Evolutionary conservation across 2,329 filamentous ascomycete species (phyloP), one percentile per base, ranked within the genome.

Genomic region (Aspergillus flavus): DNA sequence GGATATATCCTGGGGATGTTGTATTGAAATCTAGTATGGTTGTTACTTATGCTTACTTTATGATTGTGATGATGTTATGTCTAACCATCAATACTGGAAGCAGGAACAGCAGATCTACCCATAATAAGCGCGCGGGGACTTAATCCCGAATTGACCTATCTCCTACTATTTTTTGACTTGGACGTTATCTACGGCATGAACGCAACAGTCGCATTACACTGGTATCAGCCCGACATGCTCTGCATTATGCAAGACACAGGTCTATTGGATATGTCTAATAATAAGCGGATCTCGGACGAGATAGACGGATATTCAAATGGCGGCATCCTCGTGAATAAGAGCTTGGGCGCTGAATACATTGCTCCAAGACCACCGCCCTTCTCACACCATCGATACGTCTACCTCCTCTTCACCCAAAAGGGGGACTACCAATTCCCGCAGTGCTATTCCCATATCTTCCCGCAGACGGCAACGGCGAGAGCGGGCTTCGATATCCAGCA

Each of bases 401-500:
- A 72, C 43, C 60, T 78, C 1, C 66, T 78, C 3, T 78, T 72
- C 58, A 26, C 57, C 11, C 74, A 78, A 53, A 63, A 66, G 2
- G 14, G 39, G 6, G 43, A 45, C 0, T 78, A 76, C 58, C n/a
- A n/a, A 1, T 72, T 76, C 26, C 76, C 76, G 0, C 32, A 48
- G 1, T 75, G 68, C 67, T 81, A 73, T 46, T 48, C 64, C 34
- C 64, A 73, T 30, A 73, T 78, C 14, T 69, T 73, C n/a, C 75
- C 75, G 0, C 58, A 56, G 19, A 72, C 72, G 0, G 45, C 62
- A 9, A 64, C 70, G 5, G 68, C 64, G n/a, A 68, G 70, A 61
- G 67, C 62, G 0, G 71, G 73, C 12, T 81, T 81, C 63, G 73
- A 81, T 56, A 67, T 77, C 0, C 65, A 59, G 4, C 65, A 68